Conservation (phyloP, 2,329 filamentous ascomycete species). For the Nemania abortiva region DNA sequence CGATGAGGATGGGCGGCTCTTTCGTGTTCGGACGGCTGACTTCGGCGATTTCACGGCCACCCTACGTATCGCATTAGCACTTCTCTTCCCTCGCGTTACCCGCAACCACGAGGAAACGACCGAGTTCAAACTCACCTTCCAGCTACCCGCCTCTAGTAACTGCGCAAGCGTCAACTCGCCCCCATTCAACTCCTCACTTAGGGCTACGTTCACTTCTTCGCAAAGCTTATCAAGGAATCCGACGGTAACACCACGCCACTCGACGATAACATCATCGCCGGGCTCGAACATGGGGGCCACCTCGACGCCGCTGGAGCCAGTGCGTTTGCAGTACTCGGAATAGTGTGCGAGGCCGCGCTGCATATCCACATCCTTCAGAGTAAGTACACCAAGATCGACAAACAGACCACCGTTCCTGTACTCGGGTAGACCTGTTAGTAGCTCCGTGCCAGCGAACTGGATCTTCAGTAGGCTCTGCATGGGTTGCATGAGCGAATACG, state of each 20-base stretch:
- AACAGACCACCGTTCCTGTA: constrained; percentile 93
- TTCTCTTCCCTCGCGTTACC: background rate
- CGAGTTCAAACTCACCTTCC: constrained; percentile 74
- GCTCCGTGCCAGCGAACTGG: constrained; percentile 82
- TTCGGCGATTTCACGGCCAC: constrained; percentile 94
- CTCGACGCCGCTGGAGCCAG: constrained; percentile 71
- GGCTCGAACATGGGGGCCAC: constrained; percentile 77
- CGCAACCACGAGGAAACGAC: background rate
- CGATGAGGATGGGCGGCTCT: constrained; percentile 94
- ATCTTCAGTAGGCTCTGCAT: constrained; percentile 86
- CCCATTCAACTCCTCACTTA: constrained; percentile 74
- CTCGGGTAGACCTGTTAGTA: constrained; percentile 89
- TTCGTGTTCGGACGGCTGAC: constrained; percentile 96
- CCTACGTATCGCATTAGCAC: constrained; percentile 61
- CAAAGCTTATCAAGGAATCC: constrained; percentile 79
- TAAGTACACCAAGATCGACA: constrained; percentile 84
- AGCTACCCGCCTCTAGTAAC: constrained; percentile 94
- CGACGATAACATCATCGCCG: constrained; percentile 82
- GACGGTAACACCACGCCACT: constrained; percentile 82
- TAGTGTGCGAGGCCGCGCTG: constrained; percentile 79
- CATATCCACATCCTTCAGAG: constrained; percentile 76
- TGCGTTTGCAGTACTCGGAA: constrained; percentile 76
- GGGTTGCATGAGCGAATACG: constrained; percentile 92
- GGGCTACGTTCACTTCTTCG: constrained; percentile 72
- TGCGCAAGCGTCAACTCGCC: constrained; percentile 83